These are phyloP conservation scores for Solanum appendiculatum DNA, from an alignment of 257 asterid species.

Conservation along the genomic window DNA sequence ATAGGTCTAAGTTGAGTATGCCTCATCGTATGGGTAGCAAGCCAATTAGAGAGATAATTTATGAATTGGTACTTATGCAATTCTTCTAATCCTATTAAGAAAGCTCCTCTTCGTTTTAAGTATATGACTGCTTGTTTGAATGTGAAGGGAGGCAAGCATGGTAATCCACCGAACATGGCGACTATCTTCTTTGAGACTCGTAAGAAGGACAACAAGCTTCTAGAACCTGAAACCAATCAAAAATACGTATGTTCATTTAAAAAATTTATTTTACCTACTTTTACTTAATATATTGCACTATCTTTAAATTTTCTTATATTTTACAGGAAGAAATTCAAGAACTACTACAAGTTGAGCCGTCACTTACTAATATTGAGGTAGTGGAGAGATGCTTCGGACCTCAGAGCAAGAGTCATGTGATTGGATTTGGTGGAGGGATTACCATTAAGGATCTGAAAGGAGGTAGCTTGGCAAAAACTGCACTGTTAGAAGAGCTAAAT, in stretches of 20 bases:
- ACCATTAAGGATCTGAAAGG: no score
- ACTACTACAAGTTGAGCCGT: background rate
- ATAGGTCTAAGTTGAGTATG: background rate
- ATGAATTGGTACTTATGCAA: background rate
- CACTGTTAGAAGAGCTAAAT: no score
- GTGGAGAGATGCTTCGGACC: background rate
- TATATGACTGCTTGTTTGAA: background rate
- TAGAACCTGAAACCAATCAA: background rate
- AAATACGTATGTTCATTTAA: background rate
- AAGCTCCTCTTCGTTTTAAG: background rate
- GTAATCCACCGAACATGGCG: background rate
- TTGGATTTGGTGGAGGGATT: no score
- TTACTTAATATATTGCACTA: no score
- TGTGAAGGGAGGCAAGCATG: background rate
- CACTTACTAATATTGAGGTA: background rate
- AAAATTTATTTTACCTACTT: background rate
- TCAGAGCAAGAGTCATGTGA: no score
- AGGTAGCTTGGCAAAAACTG: no score
- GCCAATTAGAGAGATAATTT: background rate
- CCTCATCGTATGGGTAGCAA: background rate
- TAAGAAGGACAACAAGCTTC: background rate
- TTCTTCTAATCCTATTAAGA: no score
- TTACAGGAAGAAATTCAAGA: background rate
- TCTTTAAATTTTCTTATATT: no score
- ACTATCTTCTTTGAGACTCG: background rate